phyloP scores from a whole-genome alignment of 148 eudicot species.

The Rheum nobile region DNA sequence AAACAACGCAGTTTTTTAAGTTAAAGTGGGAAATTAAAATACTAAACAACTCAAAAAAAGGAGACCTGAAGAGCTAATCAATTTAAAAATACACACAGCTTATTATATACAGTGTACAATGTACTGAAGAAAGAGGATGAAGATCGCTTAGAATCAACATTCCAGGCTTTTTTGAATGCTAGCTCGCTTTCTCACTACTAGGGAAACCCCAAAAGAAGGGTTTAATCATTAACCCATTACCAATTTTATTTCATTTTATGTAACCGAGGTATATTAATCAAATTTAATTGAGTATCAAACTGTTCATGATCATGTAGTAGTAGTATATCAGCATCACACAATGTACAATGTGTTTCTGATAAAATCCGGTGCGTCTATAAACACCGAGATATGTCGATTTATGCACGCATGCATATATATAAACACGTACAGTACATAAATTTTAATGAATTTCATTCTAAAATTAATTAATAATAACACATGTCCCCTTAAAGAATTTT shows the following conservation, averaged over 20 bases:
- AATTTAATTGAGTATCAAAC: not conserved
- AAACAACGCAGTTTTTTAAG: not conserved
- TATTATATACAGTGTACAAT: not conserved
- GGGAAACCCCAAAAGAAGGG: not conserved
- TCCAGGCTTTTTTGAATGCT: slow-evolving; percentile 15
- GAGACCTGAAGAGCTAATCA: not conserved
- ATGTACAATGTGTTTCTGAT: not conserved
- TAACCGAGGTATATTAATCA: slow-evolving; percentile 8
- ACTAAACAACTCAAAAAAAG: not conserved
- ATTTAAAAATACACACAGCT: not conserved
- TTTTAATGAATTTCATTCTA: too few relatives aligned
- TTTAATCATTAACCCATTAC: slow-evolving; percentile 1
- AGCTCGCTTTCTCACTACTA: slow-evolving; percentile 15
- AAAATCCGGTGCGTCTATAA: too few relatives aligned
- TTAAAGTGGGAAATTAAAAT: not conserved
- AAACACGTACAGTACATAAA: too few relatives aligned
- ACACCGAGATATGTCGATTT: too few relatives aligned
- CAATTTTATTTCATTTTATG: not conserved
- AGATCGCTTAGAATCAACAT: slow-evolving; percentile 9
- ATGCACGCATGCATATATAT: too few relatives aligned
- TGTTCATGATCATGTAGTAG: not conserved
- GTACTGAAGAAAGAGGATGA: slow-evolving; percentile 18
- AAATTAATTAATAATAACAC: too few relatives aligned
- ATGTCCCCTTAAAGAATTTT: too few relatives aligned
- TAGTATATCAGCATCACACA: not conserved